A percentile compares a stretch with the other conserved stretches of the same genome.
phyloP scores from a whole-genome alignment of 2,329 filamentous ascomycete species.

The Colletotrichum sansevieriae region DNA sequence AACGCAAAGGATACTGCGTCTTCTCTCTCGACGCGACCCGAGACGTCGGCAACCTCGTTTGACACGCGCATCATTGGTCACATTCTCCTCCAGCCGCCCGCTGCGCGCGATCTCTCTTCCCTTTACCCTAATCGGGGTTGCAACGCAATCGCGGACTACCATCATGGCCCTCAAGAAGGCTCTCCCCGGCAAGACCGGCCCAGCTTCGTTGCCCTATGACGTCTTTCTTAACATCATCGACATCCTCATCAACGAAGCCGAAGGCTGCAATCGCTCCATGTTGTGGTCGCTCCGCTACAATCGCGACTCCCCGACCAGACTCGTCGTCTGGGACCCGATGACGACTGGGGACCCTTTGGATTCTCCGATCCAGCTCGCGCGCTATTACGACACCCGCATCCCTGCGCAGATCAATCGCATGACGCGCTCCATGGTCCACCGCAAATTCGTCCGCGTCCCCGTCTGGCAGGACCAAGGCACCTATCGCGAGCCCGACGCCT shows the following conservation, averaged over 20 bases:
- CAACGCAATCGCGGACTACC: too few species aligned
- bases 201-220: slow-evolving; percentile 4
- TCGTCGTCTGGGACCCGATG: background rate
- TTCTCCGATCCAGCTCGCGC: background rate
- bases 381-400: background rate
- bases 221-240: slow-evolving; percentile 18
- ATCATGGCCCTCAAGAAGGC: background rate
- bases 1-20: too few species aligned
- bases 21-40: too few species aligned
- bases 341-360: background rate
- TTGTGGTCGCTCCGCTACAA: background rate
- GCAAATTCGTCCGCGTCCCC: slow-evolving; percentile 7
- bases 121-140: too few species aligned
- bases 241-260: background rate
- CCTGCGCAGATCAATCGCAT: slow-evolving; percentile 10
- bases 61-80: too few species aligned
- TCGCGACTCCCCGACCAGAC: background rate
- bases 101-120: too few species aligned
- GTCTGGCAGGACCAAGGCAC: background rate
- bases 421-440: slow-evolving; percentile 17
- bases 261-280: background rate
- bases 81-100: too few species aligned
- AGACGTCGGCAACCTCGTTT: too few species aligned
- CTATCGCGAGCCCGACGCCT: background rate
- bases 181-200: background rate